Base-by-base conservation (phyloP, 768 basidiomycete species). In the Xanthoconium purpureum region DNA sequence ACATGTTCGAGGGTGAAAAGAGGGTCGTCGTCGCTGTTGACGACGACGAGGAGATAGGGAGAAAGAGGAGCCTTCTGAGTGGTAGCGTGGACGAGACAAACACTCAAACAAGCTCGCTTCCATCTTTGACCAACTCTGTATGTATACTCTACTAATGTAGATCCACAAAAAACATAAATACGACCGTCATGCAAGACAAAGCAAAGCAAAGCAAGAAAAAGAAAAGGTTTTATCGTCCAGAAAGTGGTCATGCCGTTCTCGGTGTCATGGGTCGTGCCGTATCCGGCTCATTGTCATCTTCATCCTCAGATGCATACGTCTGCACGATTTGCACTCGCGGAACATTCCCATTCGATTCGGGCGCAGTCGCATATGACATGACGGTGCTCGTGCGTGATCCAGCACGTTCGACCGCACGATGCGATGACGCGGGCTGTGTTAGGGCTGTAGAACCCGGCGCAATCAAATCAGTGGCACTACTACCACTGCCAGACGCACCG, bases 1-100 rank as follows among this genome's bases (percentile, higher is more conserved):
- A 88, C 88, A 90, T 61, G 38, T 40, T 33, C 8, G 24, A 17
- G 11, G 30, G 35, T 18, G 36, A 51, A 15, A 59, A 18, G 18
- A 44, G 12, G 0, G 58, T 56, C 50, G 65, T 54, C 65, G 67
- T 48, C 67, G 67, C 48, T 48, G 62, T 51, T 54, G 59, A 64
- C 60, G 67, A 61, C 63, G 67, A 69, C 63, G 66, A 59, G 58
- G 17, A 61, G 50, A 58, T n/a, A 12, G 38, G 17, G 20, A 37
- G 38, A n/a, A 37, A 36, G 54, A 39, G 24, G 51, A 52, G 50
- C 30, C 37, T 13, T 44, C 17, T 35, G 52, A 52, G 43, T 56
- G 29, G 57, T 50, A 54, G 46, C 56, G 56, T 53, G 58, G 53
- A 52, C 20, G 54, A 52, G 61, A 65, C 57, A 66, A 66, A 66